A percentile compares a stretch with the other conserved stretches of the same genome.
Evolutionary conservation across 176 grass and related monocot species (phyloP).

Genomic region (Dactylis glomerata): DNA sequence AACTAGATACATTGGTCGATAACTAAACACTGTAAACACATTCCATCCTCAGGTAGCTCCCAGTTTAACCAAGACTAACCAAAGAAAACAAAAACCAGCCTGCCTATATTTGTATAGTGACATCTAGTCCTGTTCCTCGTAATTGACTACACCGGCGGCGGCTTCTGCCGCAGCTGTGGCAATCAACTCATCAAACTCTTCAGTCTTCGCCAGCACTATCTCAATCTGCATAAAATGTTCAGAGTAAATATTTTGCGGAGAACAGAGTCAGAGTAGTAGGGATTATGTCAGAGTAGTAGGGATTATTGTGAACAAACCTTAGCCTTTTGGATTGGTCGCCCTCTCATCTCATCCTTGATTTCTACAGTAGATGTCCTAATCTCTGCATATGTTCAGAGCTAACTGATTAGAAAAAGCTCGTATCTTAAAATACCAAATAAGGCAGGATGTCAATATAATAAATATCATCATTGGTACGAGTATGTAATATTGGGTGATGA

Average conservation of each 20-base stretch:
- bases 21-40: constrained; percentile 6
- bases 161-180: constrained; percentile 39
- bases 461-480: not conserved
- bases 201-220: constrained; percentile 58
- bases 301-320: constrained; percentile 42
- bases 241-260: not conserved
- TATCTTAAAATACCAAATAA: not conserved
- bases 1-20: not conserved
- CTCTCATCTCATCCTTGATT: constrained; percentile 57
- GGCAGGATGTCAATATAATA: not conserved
- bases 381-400: constrained; percentile 31
- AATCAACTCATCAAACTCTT: constrained; percentile 78
- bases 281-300: not conserved
- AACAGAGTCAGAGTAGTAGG: not conserved
- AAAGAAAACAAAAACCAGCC: not conserved
- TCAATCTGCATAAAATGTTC: constrained; percentile 43
- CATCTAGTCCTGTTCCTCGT: constrained; percentile 41
- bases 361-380: constrained; percentile 68
- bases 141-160: not conserved
- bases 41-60: not conserved
- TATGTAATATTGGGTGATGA: not conserved
- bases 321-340: constrained; percentile 55
- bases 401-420: not conserved
- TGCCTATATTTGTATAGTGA: not conserved
- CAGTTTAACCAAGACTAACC: not conserved